Evolutionary conservation across 495 filamentous ascomycete genomes (phyloP).

Genomic region (Astrothelium subdiscretum): DNA sequence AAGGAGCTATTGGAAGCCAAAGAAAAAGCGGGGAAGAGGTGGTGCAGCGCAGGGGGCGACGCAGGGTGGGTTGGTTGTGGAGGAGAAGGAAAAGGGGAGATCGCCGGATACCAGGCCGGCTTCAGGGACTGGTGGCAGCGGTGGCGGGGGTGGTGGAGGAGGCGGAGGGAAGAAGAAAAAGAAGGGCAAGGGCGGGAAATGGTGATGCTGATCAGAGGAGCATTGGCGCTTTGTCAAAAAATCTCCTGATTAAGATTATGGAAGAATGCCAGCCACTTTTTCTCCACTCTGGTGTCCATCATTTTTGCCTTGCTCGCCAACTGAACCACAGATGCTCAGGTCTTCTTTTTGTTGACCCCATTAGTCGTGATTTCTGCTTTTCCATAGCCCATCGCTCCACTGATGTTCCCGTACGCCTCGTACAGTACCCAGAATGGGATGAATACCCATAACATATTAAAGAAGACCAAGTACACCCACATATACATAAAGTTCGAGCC

Average conservation of each 20-base stretch:
- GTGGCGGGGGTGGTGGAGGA: constrained; percentile 21
- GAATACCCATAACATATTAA: constrained; percentile 81
- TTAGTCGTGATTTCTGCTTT: not conserved
- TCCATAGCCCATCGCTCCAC: not conserved
- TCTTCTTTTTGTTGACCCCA: not conserved
- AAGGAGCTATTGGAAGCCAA: constrained; percentile 75
- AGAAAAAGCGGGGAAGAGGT: constrained; percentile 85
- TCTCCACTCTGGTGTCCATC: no score
- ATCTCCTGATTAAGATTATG: not conserved
- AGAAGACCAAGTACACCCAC: constrained; percentile 83
- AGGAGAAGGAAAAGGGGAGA: constrained; percentile 9
- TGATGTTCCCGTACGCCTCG: constrained; percentile 36
- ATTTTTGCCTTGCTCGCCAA: not conserved
- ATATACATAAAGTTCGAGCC: constrained; percentile 74
- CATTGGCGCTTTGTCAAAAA: not conserved
- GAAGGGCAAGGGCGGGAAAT: constrained; percentile 51
- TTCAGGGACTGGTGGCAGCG: constrained; percentile 16
- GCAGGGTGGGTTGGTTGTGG: constrained; percentile 15
- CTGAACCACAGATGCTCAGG: not conserved
- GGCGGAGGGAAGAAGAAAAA: constrained; percentile 27
- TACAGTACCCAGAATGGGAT: constrained; percentile 63
- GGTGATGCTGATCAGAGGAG: constrained; percentile 20
- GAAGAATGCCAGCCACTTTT: no score
- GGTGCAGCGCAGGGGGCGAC: constrained; percentile 46
- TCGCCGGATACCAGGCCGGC: not conserved